phyloP scores from a whole-genome alignment of 2,329 filamentous ascomycete species.

The Ophiostoma quercus region DNA sequence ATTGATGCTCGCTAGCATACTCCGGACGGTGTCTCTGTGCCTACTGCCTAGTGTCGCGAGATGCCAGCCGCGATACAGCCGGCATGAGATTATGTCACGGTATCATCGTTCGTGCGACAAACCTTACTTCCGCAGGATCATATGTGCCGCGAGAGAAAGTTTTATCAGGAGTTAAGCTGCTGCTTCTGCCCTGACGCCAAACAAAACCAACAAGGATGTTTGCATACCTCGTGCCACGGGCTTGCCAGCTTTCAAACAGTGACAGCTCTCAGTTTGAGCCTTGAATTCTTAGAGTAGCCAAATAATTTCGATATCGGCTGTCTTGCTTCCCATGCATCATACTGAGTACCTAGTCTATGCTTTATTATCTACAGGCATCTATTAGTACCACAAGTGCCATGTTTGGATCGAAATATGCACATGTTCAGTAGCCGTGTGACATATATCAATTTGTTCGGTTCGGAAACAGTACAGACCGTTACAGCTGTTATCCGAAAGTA shows the following conservation, averaged over 20 bases:
- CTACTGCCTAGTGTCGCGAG: neutral
- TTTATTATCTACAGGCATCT: neutral
- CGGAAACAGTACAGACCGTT: neutral
- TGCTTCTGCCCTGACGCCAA: neutral
- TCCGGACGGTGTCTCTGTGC: neutral
- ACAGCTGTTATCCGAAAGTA: neutral
- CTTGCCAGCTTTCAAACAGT: neutral
- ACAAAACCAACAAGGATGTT: neutral
- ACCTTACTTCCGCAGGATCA: neutral
- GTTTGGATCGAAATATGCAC: neutral
- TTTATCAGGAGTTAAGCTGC: neutral
- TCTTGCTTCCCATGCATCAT: neutral
- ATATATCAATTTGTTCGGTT: neutral
- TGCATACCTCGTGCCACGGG: neutral
- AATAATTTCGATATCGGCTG: neutral
- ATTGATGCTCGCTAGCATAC: too few species aligned
- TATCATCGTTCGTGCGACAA: neutral
- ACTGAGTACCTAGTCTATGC: neutral
- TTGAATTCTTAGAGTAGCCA: neutral
- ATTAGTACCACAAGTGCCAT: neutral
- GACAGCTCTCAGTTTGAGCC: neutral
- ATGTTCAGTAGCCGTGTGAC: neutral
- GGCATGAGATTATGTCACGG: neutral
- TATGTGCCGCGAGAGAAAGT: neutral
- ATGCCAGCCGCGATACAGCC: neutral